Percentiles rank a stretch among this genome's conserved stretches.
Evolutionary conservation across 2,329 filamentous ascomycete genomes (phyloP).

Genomic region (Raffaelea deltoideospora): DNA sequence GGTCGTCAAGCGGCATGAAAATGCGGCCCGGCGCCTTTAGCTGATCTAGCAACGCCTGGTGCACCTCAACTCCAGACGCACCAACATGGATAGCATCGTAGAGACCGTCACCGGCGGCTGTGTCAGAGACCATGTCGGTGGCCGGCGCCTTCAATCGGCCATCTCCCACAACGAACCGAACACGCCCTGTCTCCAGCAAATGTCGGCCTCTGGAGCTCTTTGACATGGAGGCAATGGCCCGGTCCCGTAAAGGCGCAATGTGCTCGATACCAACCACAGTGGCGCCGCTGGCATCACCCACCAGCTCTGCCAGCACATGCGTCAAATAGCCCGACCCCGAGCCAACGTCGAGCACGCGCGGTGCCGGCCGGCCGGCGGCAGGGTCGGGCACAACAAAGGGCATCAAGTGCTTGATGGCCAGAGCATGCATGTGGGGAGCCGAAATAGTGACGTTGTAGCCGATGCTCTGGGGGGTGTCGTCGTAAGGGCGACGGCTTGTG

Average conservation of each 20-base stretch:
- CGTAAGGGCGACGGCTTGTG: slow-evolving; percentile 54
- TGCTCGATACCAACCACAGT: slow-evolving; percentile 62
- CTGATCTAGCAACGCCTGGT: slow-evolving; percentile 59
- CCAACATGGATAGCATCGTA: slow-evolving; percentile 97
- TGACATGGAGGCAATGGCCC: slow-evolving; percentile 50
- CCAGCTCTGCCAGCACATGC: slow-evolving; percentile 70
- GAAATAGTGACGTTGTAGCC: slow-evolving; percentile 41
- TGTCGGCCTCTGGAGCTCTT: slow-evolving; percentile 42
- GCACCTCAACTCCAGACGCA: slow-evolving; percentile 63
- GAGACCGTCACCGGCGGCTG: slow-evolving; percentile 35
- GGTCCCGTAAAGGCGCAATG: slow-evolving; percentile 45
- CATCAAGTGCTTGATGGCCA: slow-evolving; percentile 34
- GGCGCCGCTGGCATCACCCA: slow-evolving; percentile 25
- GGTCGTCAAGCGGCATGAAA: slow-evolving; percentile 60
- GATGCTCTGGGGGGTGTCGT: slow-evolving; percentile 39
- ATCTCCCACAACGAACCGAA: slow-evolving; percentile 63
- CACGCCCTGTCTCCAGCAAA: slow-evolving; percentile 48
- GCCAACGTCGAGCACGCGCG: slow-evolving; percentile 57
- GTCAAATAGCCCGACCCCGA: slow-evolving; percentile 74
- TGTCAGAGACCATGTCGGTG: no score
- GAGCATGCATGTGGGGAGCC: slow-evolving; percentile 47
- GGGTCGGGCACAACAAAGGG: slow-evolving; percentile 26
- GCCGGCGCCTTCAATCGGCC: no score
- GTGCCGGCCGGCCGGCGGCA: slow-evolving; percentile 15
- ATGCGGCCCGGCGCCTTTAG: slow-evolving; percentile 63